These are phyloP conservation scores for Diaporthe aspalathi DNA, from an alignment of 2,329 filamentous ascomycete genomes.

Conservation along the genomic window DNA sequence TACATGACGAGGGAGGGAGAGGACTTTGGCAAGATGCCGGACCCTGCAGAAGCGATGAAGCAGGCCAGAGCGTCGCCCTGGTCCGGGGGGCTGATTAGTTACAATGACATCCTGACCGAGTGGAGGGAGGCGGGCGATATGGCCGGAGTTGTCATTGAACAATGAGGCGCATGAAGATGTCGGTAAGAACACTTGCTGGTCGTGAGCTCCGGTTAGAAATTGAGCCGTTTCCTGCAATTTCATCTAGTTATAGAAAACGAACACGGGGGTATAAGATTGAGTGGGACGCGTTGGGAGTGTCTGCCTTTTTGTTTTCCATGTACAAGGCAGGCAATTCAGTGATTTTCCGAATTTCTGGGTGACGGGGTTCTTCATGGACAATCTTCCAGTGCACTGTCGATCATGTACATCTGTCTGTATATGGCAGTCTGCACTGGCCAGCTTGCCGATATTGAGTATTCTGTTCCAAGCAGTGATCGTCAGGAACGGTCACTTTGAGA, in stretches of 20 bases:
- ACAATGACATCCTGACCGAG: conserved; percentile 4
- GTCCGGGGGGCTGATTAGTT: not conserved
- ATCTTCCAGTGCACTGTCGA: conserved; percentile 2
- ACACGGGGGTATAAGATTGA: not conserved
- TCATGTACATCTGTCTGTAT: conserved; percentile 12
- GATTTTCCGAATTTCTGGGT: too few species aligned
- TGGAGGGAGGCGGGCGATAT: conserved; percentile 29
- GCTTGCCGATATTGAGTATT: not conserved
- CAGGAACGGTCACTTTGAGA: conserved; percentile 8
- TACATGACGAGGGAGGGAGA: conserved; percentile 16
- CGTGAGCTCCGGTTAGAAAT: not conserved
- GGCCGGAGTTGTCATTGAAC: not conserved
- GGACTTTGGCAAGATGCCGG: conserved; percentile 10
- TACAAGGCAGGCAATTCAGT: conserved; percentile 1
- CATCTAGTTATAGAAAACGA: too few species aligned
- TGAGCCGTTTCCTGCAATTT: too few species aligned
- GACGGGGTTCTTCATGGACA: not conserved
- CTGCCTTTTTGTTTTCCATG: not conserved
- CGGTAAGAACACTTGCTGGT: not conserved
- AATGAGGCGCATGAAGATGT: not conserved
- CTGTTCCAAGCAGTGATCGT: conserved; percentile 20
- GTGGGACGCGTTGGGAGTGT: not conserved
- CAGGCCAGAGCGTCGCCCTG: conserved; percentile 2
- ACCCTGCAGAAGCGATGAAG: conserved; percentile 4
- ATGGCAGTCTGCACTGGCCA: not conserved